Evolutionary conservation across 2,329 filamentous ascomycete genomes (phyloP), one percentile per base, ranked within the genome.

Genomic region (Exophiala dermatitidis): DNA sequence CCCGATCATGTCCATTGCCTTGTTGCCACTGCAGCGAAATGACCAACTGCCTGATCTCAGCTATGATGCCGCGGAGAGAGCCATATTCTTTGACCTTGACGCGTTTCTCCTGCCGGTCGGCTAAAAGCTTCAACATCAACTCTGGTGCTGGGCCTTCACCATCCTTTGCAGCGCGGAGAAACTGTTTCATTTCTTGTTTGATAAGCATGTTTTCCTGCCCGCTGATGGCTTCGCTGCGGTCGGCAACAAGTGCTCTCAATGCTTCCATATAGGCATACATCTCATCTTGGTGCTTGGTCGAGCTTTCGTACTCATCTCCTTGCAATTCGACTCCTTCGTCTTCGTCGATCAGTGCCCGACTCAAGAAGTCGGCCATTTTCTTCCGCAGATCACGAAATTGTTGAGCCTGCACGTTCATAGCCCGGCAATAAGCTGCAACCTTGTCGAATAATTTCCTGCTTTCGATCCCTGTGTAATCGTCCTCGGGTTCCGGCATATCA

Each of bases 271-370:
- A 95, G 4, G 87, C 87, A 69, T 91, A 88, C 40, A 96, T 80
- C 65, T 94, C 83, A 57, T 96, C 91, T 69, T 97, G 91, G 43
- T 85, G 79, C 67, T 88, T 88, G 0, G 90, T 88, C 0, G 91
- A 95, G 32, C 87, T 81, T 61, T 89, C 86, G 58, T 95, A 93
- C 67, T 97, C 93, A 54, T 96, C 85, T 28, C 93, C 93, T 7
- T 89, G 91, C 2, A 83, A 79, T 53, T 95, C 88, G 6, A 78
- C 70, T n/a, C 73, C 74, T 10, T 82, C 82, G 38, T 95, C 89
- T 64, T 93, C 83, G 62, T 97, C 93, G 12, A 97, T 82, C 1
- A 97, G 76, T 0, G 88, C 82, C 56, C 83, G 78, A 7, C 86
- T 71, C 6, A 96, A 75, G 19, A 91, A 78, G 50, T 85, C 78